phyloP scores from a whole-genome alignment of 176 grass and related monocot genomes.

The Coix lacrymajobi region DNA sequence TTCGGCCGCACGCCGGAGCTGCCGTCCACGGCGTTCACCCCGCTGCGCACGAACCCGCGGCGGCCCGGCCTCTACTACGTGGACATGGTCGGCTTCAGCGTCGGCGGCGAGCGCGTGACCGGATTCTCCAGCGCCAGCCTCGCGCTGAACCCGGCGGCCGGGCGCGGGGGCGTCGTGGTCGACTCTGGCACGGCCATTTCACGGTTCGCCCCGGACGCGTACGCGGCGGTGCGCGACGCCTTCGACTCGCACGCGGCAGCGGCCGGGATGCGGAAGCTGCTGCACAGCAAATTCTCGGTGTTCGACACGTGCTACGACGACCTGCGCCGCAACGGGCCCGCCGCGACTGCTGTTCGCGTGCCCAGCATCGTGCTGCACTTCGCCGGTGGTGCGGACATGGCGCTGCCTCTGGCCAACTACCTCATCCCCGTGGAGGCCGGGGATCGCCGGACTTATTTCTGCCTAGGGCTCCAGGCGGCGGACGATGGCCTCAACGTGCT shows the following conservation, averaged over 20 bases:
- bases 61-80: constrained; percentile 53
- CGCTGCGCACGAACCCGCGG: constrained; percentile 46
- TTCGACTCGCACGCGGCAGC: constrained; percentile 35
- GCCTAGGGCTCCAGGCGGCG: constrained; percentile 48
- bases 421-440: constrained; percentile 43
- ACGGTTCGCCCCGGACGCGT: constrained; percentile 24
- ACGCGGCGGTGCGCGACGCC: constrained; percentile 51
- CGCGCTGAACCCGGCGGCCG: constrained; percentile 37
- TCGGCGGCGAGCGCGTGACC: constrained; percentile 35
- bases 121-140: constrained; percentile 35
- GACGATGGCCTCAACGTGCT: constrained; percentile 54
- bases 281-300: constrained; percentile 20
- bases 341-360: not conserved
- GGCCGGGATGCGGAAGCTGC: constrained; percentile 24
- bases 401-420: constrained; percentile 57
- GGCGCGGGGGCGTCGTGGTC: constrained; percentile 66
- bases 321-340: not conserved
- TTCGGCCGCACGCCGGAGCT: constrained; percentile 52
- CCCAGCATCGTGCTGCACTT: constrained; percentile 56
- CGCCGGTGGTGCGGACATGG: constrained; percentile 45
- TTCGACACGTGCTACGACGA: constrained; percentile 86
- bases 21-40: constrained; percentile 39
- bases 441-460: constrained; percentile 24
- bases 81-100: constrained; percentile 53
- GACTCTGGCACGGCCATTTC: constrained; percentile 69